These are phyloP conservation scores for Protomyces gravidus DNA, from an alignment of 1,139 yeast species.

Conservation along the genomic window DNA sequence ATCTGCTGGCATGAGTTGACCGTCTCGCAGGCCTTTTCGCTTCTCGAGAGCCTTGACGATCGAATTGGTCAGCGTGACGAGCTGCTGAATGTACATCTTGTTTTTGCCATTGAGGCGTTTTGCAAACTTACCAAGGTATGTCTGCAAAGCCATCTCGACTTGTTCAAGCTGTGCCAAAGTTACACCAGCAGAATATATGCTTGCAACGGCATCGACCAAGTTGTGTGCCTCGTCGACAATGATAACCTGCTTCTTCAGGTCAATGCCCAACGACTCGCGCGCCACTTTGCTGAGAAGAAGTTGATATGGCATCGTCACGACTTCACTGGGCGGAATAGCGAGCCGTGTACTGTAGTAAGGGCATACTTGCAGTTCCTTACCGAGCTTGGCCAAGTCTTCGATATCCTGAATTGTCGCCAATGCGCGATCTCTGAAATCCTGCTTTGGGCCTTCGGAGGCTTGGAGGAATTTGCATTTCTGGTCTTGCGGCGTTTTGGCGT, in stretches of 20 bases:
- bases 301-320: constrained; percentile 82
- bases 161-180: constrained; percentile 49
- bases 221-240: constrained; percentile 94
- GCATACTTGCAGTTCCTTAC: constrained; percentile 57
- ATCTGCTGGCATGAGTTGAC: constrained; percentile 50
- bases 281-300: constrained; percentile 63
- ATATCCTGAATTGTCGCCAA: constrained; percentile 65
- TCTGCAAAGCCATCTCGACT: constrained; percentile 49
- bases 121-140: constrained; percentile 58
- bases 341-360: constrained; percentile 76
- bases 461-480: constrained; percentile 54
- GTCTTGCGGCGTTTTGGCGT: constrained; percentile 37
- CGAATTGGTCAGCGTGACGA: constrained; percentile 55
- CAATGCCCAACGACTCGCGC: constrained; percentile 56
- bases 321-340: constrained; percentile 58
- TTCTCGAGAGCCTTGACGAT: constrained; percentile 45
- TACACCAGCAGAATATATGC: constrained; percentile 62
- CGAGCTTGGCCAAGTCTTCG: constrained; percentile 67
- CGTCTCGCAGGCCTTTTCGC: constrained; percentile 39
- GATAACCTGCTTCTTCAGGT: constrained; percentile 61
- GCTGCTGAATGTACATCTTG: constrained; percentile 62
- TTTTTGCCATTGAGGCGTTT: constrained; percentile 68
- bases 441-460: constrained; percentile 41
- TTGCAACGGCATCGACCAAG: constrained; percentile 67
- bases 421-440: constrained; percentile 56